These are phyloP conservation scores for Pulveroboletus sp. DNA, from an alignment of 768 basidiomycete species.

Conservation along the genomic window DNA sequence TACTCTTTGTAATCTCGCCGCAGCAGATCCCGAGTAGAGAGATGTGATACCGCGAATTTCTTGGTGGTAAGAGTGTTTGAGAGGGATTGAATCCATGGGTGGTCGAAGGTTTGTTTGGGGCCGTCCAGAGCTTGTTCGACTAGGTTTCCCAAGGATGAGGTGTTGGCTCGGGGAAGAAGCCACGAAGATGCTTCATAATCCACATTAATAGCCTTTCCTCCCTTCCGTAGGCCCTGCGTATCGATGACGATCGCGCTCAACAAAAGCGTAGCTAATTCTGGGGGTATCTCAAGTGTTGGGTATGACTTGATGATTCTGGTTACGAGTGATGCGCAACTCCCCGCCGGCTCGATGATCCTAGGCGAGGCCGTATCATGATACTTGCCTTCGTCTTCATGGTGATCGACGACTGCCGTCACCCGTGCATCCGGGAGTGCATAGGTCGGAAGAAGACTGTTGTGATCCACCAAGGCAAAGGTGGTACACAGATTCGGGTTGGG, in stretches of 20 bases:
- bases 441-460: slow-evolving; percentile 62
- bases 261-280: slow-evolving; percentile 74
- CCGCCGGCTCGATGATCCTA: slow-evolving; percentile 64
- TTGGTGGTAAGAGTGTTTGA: slow-evolving; percentile 41
- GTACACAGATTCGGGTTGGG: slow-evolving; percentile 39
- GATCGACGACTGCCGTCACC: slow-evolving; percentile 85
- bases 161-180: slow-evolving; percentile 59
- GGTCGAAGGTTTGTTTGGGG: slow-evolving; percentile 34
- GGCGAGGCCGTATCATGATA: slow-evolving; percentile 63
- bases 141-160: slow-evolving; percentile 23
- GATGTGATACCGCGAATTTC: slow-evolving; percentile 67
- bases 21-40: slow-evolving; percentile 74
- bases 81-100: slow-evolving; percentile 47
- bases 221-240: slow-evolving; percentile 73
- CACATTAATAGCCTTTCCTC: slow-evolving; percentile 68
- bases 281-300: slow-evolving; percentile 34
- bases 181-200: slow-evolving; percentile 66
- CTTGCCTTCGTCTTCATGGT: slow-evolving; percentile 82
- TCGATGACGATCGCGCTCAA: slow-evolving; percentile 83
- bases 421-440: slow-evolving; percentile 40
- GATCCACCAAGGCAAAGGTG: slow-evolving; percentile 84
- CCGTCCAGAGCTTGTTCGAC: neutral
- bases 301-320: slow-evolving; percentile 33
- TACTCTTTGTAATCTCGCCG: slow-evolving; percentile 97
- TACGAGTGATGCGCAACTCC: slow-evolving; percentile 77